Evolutionary conservation across 1,139 yeast genomes (phyloP), one percentile per base, ranked within the genome.

Genomic region (Candida sp.): DNA sequence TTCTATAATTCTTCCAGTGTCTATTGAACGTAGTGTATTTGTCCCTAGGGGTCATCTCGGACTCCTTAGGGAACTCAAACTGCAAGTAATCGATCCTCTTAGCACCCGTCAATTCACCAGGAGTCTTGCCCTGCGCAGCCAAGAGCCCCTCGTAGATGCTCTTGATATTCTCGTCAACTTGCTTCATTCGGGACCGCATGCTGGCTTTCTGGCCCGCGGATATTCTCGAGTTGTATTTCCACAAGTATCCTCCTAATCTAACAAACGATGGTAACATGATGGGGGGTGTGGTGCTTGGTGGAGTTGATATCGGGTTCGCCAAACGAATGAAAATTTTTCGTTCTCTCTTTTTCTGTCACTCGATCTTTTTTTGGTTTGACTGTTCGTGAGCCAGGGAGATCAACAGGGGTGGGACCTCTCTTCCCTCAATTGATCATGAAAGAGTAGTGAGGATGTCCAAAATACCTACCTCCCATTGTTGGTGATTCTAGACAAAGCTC

Each of bases 1-100:
- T 94, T 74, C 99, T 84, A 72, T 93, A 94, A 31, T 86, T 86
- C 63, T 80, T 83, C 9, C 86, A 81, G 62, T 85, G 85, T 69
- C 83, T 88, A 72, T 84, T 86, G 72, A 90, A 94, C 1, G 93
- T 87, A 49, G 96, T 86, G 72, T 94, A 94, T 70, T 94, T 94
- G 72, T 94, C 96, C 59, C 73, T 78, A 3, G 96, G 77, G 1
- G 71, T 63, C 98, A 94, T 91, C 55, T 91, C 92, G 41, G 71
- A 61, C 64, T 92, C 97, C 65, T 85, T 88, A 40, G 98, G 98
- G 62, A 88, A 80, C 35, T 79, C 70, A 46, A 69, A 73, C 62
- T 81, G 74, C 53, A 88, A 77, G 52, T 80, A 68, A 56, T 84
- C 85, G 44, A 86, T 75, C 55, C 78, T 75, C 55, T 76, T 73